phyloP scores from a whole-genome alignment of 2,329 filamentous ascomycete species.

The Cladosporium colombiae region DNA sequence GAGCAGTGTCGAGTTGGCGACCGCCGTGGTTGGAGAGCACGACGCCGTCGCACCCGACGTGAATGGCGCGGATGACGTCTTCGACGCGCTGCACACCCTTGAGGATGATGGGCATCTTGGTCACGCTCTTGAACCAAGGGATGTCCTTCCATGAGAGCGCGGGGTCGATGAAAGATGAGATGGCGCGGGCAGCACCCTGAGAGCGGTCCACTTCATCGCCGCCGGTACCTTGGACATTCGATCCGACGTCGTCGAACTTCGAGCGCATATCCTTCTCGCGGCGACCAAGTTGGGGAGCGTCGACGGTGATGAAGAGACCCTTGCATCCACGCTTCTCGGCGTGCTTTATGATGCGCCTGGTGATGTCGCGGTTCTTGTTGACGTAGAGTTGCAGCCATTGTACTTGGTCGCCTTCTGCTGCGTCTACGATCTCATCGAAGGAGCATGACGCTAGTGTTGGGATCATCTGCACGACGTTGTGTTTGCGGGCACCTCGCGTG shows the following conservation, averaged over 20 bases:
- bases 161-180: conserved; percentile 96
- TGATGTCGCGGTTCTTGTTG: conserved; percentile 92
- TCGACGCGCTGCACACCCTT: conserved; percentile 97
- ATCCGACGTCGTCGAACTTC: conserved; percentile 73
- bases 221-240: conserved; percentile 70
- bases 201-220: conserved; percentile 77
- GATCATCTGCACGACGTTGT: conserved; percentile 97
- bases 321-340: conserved; percentile 91
- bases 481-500: conserved; percentile 78
- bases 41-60: conserved; percentile 77
- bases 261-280: conserved; percentile 97
- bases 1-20: conserved; percentile 87
- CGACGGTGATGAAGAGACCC: conserved; percentile 96
- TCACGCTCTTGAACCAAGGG: conserved; percentile 86
- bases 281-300: conserved; percentile 91
- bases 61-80: conserved; percentile 79
- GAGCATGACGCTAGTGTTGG: conserved; percentile 95
- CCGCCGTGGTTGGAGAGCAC: conserved; percentile 97
- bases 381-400: conserved; percentile 91
- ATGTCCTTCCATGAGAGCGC: conserved; percentile 85
- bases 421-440: conserved; percentile 96
- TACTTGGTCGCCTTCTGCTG: conserved; percentile 73
- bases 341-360: conserved; percentile 84
- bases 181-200: conserved; percentile 91
- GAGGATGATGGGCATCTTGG: conserved; percentile 90